Base-by-base conservation (phyloP, 192 early-diverging fungal genomes). In the Rhizoclosmatium globosum region DNA sequence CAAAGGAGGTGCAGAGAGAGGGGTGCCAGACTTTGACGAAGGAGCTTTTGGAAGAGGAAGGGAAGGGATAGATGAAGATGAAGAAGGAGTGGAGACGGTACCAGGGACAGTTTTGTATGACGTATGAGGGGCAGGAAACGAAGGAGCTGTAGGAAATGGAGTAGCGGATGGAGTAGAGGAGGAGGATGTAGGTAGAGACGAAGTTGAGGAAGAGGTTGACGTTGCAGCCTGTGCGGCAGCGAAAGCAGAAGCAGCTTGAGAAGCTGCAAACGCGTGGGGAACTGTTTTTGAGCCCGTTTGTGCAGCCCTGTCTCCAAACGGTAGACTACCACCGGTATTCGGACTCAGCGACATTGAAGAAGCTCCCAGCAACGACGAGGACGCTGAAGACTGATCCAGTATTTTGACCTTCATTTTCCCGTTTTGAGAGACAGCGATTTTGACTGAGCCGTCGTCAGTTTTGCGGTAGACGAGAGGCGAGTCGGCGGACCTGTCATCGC, bases 381-480 rank as follows among this genome's bases (percentile, higher is more conserved):
- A 56, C 11, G 11, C 31, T 64, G 62, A 46, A 38, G 11, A 31
- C 44, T 6, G 42, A 17, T 76, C 73, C 11, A 71, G 57, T 23
- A 80, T 80, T 56, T 80, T 80, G 64, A 80, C 71, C 66, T 80
- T 80, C 64, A 80, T 65, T 56, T 80, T 80, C 21, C 79, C 79
- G 50, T 74, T 80, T 3, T 74, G 64, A 19, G 71, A 62, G 43
- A 80, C 58, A 2, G 50, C 72, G 39, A 80, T 80, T 68, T 80
- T 80, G 53, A 80, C 79, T 11, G 4, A 31, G 17, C 72, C 79
- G 64, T 80, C 72, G 44, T 80, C 79, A 38, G 79, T 80, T 43
- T 66, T 80, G 21, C 79, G 11, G 64, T 76, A 76, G 15, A 74
- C 2, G 11, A 74, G 43, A 7, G 59, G 39, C 11, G 39, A 7